Evolutionary conservation across 2,329 filamentous ascomycete species (phyloP).

Genomic region (Xylaria sp.): DNA sequence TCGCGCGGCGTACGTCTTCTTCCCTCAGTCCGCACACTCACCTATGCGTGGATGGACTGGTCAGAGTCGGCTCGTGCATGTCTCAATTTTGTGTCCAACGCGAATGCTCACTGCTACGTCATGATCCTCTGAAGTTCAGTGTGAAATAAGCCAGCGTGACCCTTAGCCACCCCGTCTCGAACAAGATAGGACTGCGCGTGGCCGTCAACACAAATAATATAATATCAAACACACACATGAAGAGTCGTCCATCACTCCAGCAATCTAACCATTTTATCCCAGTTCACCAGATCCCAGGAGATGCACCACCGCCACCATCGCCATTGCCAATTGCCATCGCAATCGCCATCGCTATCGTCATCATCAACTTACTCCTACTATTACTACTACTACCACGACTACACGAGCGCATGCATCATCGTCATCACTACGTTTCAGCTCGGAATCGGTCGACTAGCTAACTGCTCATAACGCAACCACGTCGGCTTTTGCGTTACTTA

Average conservation of each 20-base stretch:
- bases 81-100: not conserved
- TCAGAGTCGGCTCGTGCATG: not conserved
- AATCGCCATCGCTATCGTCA: not conserved
- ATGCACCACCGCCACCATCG: not conserved
- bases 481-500: not conserved
- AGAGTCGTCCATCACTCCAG: not conserved
- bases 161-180: not conserved
- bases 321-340: not conserved
- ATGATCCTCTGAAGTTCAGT: not conserved
- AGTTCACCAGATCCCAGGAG: no score
- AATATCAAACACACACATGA: not conserved
- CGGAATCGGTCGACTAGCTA: not conserved
- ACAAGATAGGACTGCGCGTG: not conserved
- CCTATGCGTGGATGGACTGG: no score
- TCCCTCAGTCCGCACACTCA: no score
- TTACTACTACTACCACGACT: not conserved
- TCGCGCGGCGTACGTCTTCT: no score
- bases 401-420: not conserved
- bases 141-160: not conserved
- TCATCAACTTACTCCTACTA: no score
- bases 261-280: not conserved
- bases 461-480: not conserved
- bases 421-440: constrained; percentile 1
- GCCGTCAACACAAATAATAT: not conserved
- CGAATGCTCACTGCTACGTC: not conserved